These are phyloP conservation scores for Poa annua DNA, from an alignment of 176 grass and related monocot genomes.

Conservation along the genomic window DNA sequence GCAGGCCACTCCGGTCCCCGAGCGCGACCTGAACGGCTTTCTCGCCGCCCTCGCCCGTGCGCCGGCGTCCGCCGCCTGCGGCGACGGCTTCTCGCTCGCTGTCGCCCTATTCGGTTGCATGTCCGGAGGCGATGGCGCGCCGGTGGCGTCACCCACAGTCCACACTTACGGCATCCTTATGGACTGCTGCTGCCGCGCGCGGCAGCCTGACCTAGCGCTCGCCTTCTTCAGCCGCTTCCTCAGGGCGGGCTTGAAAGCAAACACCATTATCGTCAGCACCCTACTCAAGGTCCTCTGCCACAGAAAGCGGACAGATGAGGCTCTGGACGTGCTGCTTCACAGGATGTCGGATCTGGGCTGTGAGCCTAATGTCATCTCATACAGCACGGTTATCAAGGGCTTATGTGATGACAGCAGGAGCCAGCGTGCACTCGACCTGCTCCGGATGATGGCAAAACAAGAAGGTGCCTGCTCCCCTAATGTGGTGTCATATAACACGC, in stretches of 20 bases:
- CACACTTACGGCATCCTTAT: background rate
- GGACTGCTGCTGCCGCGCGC: background rate
- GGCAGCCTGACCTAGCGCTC: background rate
- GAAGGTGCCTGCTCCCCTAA: no score
- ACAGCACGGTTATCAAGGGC: no score
- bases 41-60: background rate
- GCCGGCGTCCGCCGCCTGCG: background rate
- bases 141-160: background rate
- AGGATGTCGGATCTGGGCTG: no score
- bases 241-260: background rate
- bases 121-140: no score
- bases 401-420: no score
- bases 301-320: background rate
- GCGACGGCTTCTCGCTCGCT: background rate
- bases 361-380: no score
- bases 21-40: background rate
- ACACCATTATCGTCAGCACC: background rate
- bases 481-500: background rate
- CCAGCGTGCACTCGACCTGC: no score
- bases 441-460: no score
- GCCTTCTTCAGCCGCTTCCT: background rate
- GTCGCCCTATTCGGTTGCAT: background rate
- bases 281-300: background rate
- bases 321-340: background rate
- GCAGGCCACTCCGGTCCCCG: background rate